Conservation (phyloP, 805 yeast species). For the Starmerella riodocensis region DNA sequence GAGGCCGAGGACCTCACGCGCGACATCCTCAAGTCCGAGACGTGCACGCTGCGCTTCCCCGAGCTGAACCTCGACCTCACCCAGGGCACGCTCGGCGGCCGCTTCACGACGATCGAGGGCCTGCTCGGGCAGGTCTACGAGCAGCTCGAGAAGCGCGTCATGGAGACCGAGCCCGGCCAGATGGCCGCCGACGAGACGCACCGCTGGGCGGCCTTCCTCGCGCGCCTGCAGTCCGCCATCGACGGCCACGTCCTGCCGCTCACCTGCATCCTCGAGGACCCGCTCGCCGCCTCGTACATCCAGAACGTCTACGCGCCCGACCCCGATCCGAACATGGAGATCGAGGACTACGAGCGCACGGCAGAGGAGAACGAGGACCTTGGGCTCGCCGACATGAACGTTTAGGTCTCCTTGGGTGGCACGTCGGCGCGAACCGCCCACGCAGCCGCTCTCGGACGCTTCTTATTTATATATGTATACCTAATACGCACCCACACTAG, state of each 20-base stretch:
- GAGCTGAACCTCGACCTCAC: conserved; percentile 82
- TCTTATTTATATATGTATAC: no score
- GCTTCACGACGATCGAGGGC: conserved; percentile 96
- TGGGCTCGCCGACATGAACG: conserved; percentile 46
- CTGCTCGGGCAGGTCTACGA: conserved; percentile 76
- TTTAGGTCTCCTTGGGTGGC: no score
- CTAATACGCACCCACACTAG: no score
- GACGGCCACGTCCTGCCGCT: conserved; percentile 63
- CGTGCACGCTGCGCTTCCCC: conserved; percentile 75
- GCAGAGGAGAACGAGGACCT: conserved; percentile 79
- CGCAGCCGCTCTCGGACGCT: no score
- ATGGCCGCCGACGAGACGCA: conserved; percentile 65
- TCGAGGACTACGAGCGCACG: conserved; percentile 84
- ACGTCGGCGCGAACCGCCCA: no score
- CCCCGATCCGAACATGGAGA: conserved; percentile 85
- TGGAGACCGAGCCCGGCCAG: conserved; percentile 75
- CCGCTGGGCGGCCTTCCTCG: conserved; percentile 77
- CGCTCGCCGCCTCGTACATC: conserved; percentile 85
- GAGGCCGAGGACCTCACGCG: conserved; percentile 89
- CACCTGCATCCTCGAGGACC: conserved; percentile 84
- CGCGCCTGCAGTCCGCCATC: conserved; percentile 58
- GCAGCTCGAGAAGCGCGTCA: conserved; percentile 75
- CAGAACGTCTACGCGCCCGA: conserved; percentile 99
- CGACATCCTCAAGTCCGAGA: conserved; percentile 87
- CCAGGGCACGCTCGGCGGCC: conserved; percentile 94